Conservation (phyloP, 2,329 filamentous ascomycete species). For the Teratosphaeria viscida region DNA sequence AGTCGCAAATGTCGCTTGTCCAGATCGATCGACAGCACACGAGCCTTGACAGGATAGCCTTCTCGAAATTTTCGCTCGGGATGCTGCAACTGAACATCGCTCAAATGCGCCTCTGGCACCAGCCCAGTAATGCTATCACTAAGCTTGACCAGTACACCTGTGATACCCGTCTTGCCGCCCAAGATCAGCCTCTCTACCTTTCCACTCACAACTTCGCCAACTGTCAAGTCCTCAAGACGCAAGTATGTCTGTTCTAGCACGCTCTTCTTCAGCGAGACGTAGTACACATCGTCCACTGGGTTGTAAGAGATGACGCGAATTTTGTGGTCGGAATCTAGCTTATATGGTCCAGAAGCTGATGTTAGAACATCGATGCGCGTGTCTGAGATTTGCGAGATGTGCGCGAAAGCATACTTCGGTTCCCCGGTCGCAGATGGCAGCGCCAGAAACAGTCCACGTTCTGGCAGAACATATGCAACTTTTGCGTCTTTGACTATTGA, state of each 20-base stretch:
- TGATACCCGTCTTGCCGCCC: conserved; percentile 65
- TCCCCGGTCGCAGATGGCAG: conserved; percentile 35
- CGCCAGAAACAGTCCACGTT: conserved; percentile 71
- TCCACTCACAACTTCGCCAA: conserved; percentile 72
- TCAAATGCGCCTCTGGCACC: conserved; percentile 77
- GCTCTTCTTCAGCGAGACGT: conserved; percentile 72
- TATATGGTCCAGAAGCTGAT: conserved; percentile 65
- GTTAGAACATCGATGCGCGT: conserved; percentile 77
- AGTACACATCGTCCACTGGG: conserved; percentile 71
- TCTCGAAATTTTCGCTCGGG: conserved; percentile 95
- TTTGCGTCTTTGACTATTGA: conserved; percentile 67
- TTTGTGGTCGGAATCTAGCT: conserved; percentile 65
- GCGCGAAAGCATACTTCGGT: conserved; percentile 55
- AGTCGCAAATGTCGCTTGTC: conserved; percentile 70
- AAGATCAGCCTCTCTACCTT: conserved; percentile 77
- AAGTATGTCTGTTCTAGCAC: conserved; percentile 82
- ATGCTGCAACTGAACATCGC: conserved; percentile 77
- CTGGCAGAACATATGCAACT: conserved; percentile 67
- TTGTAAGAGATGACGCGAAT: conserved; percentile 82
- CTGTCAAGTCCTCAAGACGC: conserved; percentile 76
- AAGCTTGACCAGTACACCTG: conserved; percentile 71
- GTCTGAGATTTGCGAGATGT: conserved; percentile 87
- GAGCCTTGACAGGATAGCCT: conserved; percentile 70
- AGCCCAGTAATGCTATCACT: conserved; percentile 83
- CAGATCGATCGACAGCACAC: conserved; percentile 70